A percentile compares a stretch with the other conserved stretches of the same genome.
These are phyloP conservation scores for Liquidambar formosana DNA, from an alignment of 164 flowering plant species.

Conservation along the genomic window DNA sequence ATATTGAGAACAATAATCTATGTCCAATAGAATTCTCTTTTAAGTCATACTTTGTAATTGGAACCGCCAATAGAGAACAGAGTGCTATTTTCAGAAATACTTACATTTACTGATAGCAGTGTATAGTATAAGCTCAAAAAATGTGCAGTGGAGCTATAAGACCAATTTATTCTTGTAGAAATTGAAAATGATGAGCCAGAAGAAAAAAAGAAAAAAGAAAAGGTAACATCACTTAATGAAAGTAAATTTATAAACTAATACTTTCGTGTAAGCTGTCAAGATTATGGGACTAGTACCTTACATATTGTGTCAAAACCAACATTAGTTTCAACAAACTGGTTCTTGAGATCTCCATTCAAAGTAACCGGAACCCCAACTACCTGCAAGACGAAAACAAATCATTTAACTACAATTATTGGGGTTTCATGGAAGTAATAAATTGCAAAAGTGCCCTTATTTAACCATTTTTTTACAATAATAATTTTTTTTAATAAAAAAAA, in stretches of 20 bases:
- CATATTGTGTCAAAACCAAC: constrained; percentile 99
- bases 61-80: no score
- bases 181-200: no score
- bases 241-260: neutral
- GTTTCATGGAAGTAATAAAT: neutral
- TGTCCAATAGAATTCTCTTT: no score
- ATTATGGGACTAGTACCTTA: constrained; percentile 53
- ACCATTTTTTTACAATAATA: neutral
- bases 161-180: no score
- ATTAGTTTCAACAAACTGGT: constrained; percentile 94
- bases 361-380: constrained; percentile 99
- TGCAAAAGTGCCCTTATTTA: neutral
- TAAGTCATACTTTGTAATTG: no score
- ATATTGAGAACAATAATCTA: no score
- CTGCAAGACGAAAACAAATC: constrained; percentile 36
- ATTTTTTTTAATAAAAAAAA: neutral
- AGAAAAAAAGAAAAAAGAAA: no score
- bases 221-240: neutral
- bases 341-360: constrained; percentile 92
- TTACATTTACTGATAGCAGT: no score
- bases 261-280: neutral
- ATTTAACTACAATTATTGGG: neutral
- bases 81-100: no score
- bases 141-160: no score
- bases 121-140: no score